phyloP scores from a whole-genome alignment of 2,329 filamentous ascomycete species.

The Phyllosticta citriasiana region DNA sequence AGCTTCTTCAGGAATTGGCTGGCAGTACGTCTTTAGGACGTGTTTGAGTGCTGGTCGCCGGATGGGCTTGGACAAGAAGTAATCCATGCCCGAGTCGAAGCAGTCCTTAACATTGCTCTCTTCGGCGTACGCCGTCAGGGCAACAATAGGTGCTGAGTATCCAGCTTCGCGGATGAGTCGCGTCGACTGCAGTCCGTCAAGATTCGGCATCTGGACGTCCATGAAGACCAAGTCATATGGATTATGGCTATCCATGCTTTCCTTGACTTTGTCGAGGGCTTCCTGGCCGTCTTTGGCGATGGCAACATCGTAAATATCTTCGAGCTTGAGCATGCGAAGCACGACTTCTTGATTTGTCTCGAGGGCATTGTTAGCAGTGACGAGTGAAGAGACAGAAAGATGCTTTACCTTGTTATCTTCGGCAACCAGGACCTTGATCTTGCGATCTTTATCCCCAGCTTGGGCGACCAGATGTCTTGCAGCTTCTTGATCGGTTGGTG shows the following conservation, averaged over 20 bases:
- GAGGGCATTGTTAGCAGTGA: background rate
- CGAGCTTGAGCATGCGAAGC: constrained; percentile 60
- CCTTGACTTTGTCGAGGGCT: constrained; percentile 76
- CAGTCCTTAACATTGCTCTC: constrained; percentile 69
- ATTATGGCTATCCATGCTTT: constrained; percentile 62
- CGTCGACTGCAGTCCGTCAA: constrained; percentile 82
- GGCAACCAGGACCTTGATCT: constrained; percentile 73
- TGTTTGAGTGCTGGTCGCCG: constrained; percentile 76
- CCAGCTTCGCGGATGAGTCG: constrained; percentile 76
- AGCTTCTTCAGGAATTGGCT: constrained; percentile 65
- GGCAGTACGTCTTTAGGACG: constrained; percentile 70
- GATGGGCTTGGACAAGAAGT: constrained; percentile 70
- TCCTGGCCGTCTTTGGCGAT: constrained; percentile 69
- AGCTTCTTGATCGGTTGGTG: constrained; percentile 51
- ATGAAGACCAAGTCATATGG: constrained; percentile 87
- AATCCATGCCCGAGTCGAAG: constrained; percentile 85
- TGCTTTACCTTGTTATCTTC: constrained; percentile 53
- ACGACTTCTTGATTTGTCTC: constrained; percentile 35
- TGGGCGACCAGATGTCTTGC: constrained; percentile 57
- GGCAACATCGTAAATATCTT: constrained; percentile 77
- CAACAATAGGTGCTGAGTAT: constrained; percentile 80
- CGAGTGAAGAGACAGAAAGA: constrained; percentile 27
- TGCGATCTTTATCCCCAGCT: constrained; percentile 47
- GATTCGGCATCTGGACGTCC: constrained; percentile 92
- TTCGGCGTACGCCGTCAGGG: constrained; percentile 80